Evolutionary conservation across 2,329 filamentous ascomycete species (phyloP), one percentile per base, ranked within the genome.

Genomic region (Fusarium coffeatum): DNA sequence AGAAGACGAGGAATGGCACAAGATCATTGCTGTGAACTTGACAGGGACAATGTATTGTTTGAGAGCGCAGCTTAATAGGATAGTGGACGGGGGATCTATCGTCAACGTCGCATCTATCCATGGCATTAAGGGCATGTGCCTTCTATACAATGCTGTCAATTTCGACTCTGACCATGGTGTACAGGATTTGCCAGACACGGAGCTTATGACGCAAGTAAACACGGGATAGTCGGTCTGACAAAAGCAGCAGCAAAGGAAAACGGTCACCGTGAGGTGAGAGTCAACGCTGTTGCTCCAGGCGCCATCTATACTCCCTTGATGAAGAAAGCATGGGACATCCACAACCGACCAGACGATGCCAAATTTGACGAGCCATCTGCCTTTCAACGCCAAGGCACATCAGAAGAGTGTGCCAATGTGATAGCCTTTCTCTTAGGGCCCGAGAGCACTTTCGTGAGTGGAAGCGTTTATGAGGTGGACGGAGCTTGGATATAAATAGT

Each of bases 71-170:
- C 77, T 85, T 78, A 80, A 23, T 76, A 82, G 69, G 43, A 74
- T 78, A 50, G 69, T 59, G 28, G 69, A 78, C 37, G 82, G 84
- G 3, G 86, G 86, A 10, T 87, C 86, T 63, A 88, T 90, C 72
- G 88, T 90, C 56, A 89, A 88, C 73, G 81, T 86, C 28, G 80
- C 84, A 27, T 87, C 84, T 46, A 84, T 80, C 55, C 77, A 79
- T 55, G 77, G 77, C 30, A 72, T 85, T 34, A 83, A 86, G 40
- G 87, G 87, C 72, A 72, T 16, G 76, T 74, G 20, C 46, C 37
- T 23, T 42, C 57, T n/a, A 53, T 34, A 40, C 56, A 20, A 53
- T 40, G 23, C 42, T 28, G 25, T 20, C 11, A 62, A 42, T 20
- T 23, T 43, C 18, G 18, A 48, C 62, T 62, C 65, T 75, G 55